Conservation (phyloP, 2,329 filamentous ascomycete genomes). For the Pseudogymnoascus sp. region DNA sequence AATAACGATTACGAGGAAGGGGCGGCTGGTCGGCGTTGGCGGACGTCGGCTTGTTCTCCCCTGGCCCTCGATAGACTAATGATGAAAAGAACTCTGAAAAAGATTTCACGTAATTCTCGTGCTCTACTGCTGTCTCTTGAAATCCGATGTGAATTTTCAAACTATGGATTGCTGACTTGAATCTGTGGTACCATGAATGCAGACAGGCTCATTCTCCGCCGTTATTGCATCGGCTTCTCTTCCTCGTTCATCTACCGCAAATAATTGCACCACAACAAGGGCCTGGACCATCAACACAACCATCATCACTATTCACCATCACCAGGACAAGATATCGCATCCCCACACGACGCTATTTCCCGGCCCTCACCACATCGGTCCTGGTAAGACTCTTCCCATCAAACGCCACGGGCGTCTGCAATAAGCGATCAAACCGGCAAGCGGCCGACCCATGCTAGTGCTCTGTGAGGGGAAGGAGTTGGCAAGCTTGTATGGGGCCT, state of each 20-base stretch:
- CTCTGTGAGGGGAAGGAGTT: neutral
- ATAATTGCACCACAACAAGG: neutral
- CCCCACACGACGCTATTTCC: conserved; percentile 1
- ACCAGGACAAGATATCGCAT: neutral
- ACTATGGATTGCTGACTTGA: neutral
- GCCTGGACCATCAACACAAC: neutral
- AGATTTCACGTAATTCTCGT: neutral
- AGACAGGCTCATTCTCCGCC: neutral
- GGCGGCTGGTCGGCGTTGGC: neutral
- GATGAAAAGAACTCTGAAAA: neutral
- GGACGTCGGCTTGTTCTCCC: neutral
- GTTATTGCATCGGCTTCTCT: neutral
- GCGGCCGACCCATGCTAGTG: conserved; percentile 4
- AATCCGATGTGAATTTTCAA: neutral
- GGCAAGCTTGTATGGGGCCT: conserved; percentile 5
- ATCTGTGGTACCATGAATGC: neutral
- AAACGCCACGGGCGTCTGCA: neutral
- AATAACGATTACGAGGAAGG: neutral
- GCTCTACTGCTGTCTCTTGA: neutral
- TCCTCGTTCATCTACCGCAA: neutral
- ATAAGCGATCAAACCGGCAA: conserved; percentile 5
- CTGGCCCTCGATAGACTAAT: neutral
- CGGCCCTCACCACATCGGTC: neutral
- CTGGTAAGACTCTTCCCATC: neutral
- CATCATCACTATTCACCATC: neutral